Percentiles rank a stretch among this genome's conserved stretches.
Evolutionary conservation across 768 basidiomycete genomes (phyloP).

Genomic region (Grammothele lineata): DNA sequence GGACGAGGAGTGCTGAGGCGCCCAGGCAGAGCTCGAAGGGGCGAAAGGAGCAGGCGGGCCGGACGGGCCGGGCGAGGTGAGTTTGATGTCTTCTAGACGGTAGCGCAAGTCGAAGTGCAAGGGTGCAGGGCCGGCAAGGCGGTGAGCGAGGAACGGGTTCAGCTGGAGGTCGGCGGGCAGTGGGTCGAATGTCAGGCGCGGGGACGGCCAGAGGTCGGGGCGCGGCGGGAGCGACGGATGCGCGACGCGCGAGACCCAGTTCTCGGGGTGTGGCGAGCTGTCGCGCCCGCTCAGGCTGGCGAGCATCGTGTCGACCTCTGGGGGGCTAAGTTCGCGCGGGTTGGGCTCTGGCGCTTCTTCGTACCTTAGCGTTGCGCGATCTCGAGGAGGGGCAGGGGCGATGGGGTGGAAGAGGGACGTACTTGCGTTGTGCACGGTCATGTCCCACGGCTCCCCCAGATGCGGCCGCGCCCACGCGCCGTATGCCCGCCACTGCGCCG

Average conservation of each 20-base stretch:
- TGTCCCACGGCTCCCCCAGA: slow-evolving; percentile 27
- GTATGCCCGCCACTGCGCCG: slow-evolving; percentile 50
- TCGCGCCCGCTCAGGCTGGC: slow-evolving; percentile 24
- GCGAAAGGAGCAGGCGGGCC: background rate
- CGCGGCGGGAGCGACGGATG: slow-evolving; percentile 49
- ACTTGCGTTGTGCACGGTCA: slow-evolving; percentile 44
- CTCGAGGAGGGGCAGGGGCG: background rate
- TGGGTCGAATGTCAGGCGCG: slow-evolving; percentile 34
- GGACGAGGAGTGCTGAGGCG: background rate
- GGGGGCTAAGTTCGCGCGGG: slow-evolving; percentile 17
- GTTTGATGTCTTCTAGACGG: slow-evolving; percentile 12
- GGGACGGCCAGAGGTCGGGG: slow-evolving; percentile 42
- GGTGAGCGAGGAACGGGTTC: slow-evolving; percentile 53
- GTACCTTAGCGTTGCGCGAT: background rate
- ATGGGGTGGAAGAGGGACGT: slow-evolving; percentile 3
- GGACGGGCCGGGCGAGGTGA: slow-evolving; percentile 8
- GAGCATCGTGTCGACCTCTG: slow-evolving; percentile 30
- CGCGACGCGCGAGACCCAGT: slow-evolving; percentile 43
- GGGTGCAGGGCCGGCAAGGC: slow-evolving; percentile 35
- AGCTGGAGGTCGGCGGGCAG: slow-evolving; percentile 48
- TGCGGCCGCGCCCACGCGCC: slow-evolving; percentile 50
- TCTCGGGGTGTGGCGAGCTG: slow-evolving; percentile 34
- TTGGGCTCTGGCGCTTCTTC: slow-evolving; percentile 20
- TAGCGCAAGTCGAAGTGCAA: slow-evolving; percentile 47
- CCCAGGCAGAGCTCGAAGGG: background rate